A percentile compares a stretch with the other conserved stretches of the same genome.
phyloP scores from a whole-genome alignment of 2,329 filamentous ascomycete species.

The Amauroascus verrucosus region DNA sequence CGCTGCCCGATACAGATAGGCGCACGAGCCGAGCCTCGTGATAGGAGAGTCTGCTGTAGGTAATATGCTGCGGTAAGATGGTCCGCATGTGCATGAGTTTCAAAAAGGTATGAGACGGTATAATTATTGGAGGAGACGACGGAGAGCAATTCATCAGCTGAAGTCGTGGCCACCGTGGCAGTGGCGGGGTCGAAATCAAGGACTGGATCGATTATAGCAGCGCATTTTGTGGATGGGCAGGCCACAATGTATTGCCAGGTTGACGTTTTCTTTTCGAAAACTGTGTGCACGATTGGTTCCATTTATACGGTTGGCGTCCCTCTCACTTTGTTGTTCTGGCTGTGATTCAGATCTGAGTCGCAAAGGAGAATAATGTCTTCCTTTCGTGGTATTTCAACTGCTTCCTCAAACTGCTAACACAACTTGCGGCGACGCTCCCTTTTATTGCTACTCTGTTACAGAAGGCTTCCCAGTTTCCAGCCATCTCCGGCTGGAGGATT shows the following conservation, averaged over 20 bases:
- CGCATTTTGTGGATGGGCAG: constrained; percentile 38
- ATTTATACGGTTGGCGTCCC: background rate
- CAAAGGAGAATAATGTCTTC: background rate
- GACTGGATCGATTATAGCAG: constrained; percentile 51
- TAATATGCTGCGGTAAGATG: constrained; percentile 50
- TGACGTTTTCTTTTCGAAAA: constrained; percentile 37
- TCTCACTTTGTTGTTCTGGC: background rate
- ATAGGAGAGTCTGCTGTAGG: constrained; percentile 38
- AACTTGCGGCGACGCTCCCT: background rate
- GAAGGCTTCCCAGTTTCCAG: background rate
- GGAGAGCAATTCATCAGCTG: constrained; percentile 43
- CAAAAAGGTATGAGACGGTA: constrained; percentile 42
- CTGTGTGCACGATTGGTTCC: constrained; percentile 31
- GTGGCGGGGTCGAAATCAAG: constrained; percentile 43
- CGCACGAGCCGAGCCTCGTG: constrained; percentile 23
- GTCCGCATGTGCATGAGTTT: constrained; percentile 53
- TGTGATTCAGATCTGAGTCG: background rate
- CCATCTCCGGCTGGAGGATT: background rate
- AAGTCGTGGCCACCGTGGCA: constrained; percentile 36
- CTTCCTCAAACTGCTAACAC: background rate
- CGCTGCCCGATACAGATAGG: constrained; percentile 49
- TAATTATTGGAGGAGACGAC: constrained; percentile 37
- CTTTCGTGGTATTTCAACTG: background rate
- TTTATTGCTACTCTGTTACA: background rate
- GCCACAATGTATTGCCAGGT: constrained; percentile 54